phyloP scores from a whole-genome alignment of 768 basidiomycete genomes.

The Mycena maculata region DNA sequence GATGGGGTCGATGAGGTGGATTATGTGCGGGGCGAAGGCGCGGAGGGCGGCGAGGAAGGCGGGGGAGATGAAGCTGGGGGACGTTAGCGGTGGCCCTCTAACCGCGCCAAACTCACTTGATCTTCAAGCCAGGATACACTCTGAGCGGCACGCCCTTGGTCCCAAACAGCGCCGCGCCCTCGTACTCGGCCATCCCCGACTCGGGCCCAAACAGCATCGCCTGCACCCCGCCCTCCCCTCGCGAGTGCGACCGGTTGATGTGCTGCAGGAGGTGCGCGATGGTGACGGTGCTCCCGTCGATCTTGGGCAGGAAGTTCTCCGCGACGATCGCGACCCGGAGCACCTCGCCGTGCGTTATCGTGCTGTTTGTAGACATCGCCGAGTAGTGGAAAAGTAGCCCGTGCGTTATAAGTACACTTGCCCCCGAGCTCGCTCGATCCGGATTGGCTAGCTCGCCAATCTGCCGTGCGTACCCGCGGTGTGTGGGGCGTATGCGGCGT shows the following conservation, averaged over 20 bases:
- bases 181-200: conserved; percentile 31
- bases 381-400: no score
- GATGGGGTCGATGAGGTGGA: conserved; percentile 59
- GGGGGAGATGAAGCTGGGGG: conserved; percentile 27
- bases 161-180: conserved; percentile 5
- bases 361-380: no score
- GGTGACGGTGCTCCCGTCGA: conserved; percentile 59
- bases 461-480: no score
- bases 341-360: no score
- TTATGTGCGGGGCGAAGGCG: conserved; percentile 48
- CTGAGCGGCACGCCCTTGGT: conserved; percentile 20
- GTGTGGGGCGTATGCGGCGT: no score
- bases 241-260: conserved; percentile 48
- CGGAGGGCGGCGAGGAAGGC: conserved; percentile 22
- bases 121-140: conserved; percentile 26
- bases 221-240: conserved; percentile 56
- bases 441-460: no score
- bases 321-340: not conserved
- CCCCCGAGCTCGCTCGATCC: no score
- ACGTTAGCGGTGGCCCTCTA: not conserved
- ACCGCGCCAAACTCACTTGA: conserved; percentile 4
- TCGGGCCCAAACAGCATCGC: conserved; percentile 55
- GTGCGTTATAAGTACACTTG: no score
- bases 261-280: conserved; percentile 55
- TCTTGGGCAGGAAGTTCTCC: conserved; percentile 55